Evolutionary conservation across 192 early-diverging fungal genomes (phyloP).

Genomic region (Spinellus fusiger): DNA sequence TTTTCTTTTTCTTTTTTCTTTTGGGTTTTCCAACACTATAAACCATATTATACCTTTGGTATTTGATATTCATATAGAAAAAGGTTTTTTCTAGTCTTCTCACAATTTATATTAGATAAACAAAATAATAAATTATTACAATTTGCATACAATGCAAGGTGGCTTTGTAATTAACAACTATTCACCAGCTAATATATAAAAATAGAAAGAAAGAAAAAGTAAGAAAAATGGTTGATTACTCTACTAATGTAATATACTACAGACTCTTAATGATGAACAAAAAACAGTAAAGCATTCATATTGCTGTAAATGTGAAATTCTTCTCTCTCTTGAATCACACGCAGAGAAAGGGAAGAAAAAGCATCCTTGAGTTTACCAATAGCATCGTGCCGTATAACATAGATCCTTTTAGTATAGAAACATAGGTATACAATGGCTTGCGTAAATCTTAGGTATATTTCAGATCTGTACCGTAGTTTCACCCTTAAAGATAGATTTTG

Average conservation of each 20-base stretch:
- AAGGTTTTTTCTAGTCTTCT: neutral
- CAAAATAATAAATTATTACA: neutral
- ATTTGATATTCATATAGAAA: neutral
- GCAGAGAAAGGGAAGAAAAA: too few species aligned
- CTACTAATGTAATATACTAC: neutral
- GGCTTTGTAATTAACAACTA: neutral
- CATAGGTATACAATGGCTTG: too few species aligned
- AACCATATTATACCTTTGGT: neutral
- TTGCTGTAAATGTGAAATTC: too few species aligned
- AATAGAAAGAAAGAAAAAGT: neutral
- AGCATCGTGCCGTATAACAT: too few species aligned
- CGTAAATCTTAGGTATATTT: too few species aligned
- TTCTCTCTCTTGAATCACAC: too few species aligned
- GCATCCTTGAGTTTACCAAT: too few species aligned
- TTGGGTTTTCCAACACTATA: too few species aligned
- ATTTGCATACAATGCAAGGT: neutral
- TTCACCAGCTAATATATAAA: neutral
- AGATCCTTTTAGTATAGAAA: too few species aligned
- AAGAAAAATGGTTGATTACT: neutral
- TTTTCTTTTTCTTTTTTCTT: too few species aligned
- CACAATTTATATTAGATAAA: neutral
- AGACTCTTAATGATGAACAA: neutral
- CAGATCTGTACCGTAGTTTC: too few species aligned
- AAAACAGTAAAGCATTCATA: neutral
- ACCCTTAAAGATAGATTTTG: too few species aligned